Evolutionary conservation across 495 filamentous ascomycete species (phyloP), one percentile per base, ranked within the genome.

Genomic region (Mytilinidion resinicola): DNA sequence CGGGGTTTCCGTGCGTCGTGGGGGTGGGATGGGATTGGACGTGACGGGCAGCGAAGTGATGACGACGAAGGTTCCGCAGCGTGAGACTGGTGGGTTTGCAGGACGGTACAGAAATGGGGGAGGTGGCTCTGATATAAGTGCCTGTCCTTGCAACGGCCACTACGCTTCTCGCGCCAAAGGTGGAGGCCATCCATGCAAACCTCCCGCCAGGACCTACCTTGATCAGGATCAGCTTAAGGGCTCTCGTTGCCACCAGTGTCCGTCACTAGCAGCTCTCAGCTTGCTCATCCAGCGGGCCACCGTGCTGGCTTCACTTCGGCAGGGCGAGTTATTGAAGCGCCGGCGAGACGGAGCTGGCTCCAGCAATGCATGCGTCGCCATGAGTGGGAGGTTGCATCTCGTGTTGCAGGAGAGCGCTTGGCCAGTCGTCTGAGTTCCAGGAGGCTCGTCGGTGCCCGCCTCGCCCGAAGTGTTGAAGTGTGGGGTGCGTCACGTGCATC

Each of bases 1-100:
- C 53, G 49, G 44, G 58, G 53, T 38, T 43, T 17, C 46, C 57
- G 49, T 63, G 61, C 57, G 57, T 58, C 62, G 62, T 65, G 62
- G 62, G 62, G 62, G 62, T 58, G 42, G 55, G 42, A 44, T 30
- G 36, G 42, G 30, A 53, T 10, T 47, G 62, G 62, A 57, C 52
- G 57, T 53, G 25, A 39, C 39, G 46, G 37, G 41, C 19, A 20
- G 19, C 17, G 9, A 1, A 55, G 21, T n/a, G 41, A 37, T 61
- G 58, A 57, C 54, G 38, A 37, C 14, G 14, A 61, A 47, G 53
- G 49, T 35, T 61, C 25, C 39, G 58, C 51, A 57, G 39, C 17
- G 43, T 57, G 57, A 48, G 53, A 58, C 41, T 54, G 48, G 19
- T 34, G 10, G 11, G 25, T 56, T 17, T 44, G 34, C 20, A 39